Base-by-base conservation (phyloP, 352 stramenopile genomes). In the Globisporangium okanoganense region DNA sequence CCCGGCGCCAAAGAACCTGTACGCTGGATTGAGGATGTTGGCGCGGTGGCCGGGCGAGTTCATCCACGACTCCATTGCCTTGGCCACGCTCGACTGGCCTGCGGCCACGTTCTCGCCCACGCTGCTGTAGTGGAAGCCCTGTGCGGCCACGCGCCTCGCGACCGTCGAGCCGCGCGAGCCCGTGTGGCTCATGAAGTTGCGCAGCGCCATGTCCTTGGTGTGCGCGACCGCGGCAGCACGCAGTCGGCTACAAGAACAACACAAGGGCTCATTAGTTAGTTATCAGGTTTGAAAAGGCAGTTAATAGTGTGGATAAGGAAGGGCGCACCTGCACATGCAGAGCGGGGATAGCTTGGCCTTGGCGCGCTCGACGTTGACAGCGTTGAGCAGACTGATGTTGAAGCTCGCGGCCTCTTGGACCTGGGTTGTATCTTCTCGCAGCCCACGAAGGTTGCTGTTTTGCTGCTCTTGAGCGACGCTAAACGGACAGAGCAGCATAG, bases 51-150 rank as follows among this genome's bases (percentile, higher is more conserved):
- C 63, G 14, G 52, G 55, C 25, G 65, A 70, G 12, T 61, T 55
- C 65, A 76, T 59, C 36, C 70, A 68, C 51, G 69, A 69, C 3
- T 64, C 20, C 29, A 76, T 56, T 38, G 65, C 69, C 6, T 52
- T 40, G 8, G 25, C 36, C 13, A 60, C 24, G n/a, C 12, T 51
- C 14, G 41, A 14, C 24, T 60, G 54, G 2, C 38, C 38, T 0
- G 66, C 66, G 3, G 70, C 70, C 33, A 78, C 67, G 43, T 78
- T 68, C 65, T 78, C 67, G 6, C 55, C 64, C 27, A 75, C 60
- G 7, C 57, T 66, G 22, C 57, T 71, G 47, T 66, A 78, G 52
- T 63, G 45, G 45, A 75, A 78, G 16, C 67, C 60, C 49, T 72
- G 49, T 24, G 44, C 45, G 33, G 60, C 67, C 25, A 78, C 55